Evolutionary conservation across 2,329 filamentous ascomycete species (phyloP), one percentile per base, ranked within the genome.

Genomic region (Alternaria atra): DNA sequence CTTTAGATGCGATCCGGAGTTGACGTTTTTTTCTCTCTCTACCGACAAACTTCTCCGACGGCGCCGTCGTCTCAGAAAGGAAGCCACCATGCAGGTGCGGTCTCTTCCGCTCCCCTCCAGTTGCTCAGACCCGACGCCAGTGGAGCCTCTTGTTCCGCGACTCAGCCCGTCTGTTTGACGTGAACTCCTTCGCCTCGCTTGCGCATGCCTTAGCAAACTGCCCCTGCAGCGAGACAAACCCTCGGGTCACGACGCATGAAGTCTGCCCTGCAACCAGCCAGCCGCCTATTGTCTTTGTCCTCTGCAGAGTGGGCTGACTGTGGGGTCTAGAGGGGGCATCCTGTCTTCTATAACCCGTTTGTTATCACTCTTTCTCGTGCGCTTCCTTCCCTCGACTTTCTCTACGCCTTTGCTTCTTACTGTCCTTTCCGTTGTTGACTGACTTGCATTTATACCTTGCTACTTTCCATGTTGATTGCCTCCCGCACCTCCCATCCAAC

Each of bases 221-320:
- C 65, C 63, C 63, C 61, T 68, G 63, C 54, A 55, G 20, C 53
- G 51, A 63, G 40, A 55, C 62, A 25, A 54, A 52, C 58, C 32
- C 40, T 46, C 51, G 58, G 50, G 56, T 55, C 53, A 57, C 13
- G n/a, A 58, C 61, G 69, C 69, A 71, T 71, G 57, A 71, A 69
- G 34, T 55, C 52, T 35, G 43, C 48, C 52, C 69, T 65, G 50
- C 56, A 69, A 66, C 52, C 61, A 63, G 56, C 48, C 61, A 62
- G 48, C 57, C 55, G 37, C 59, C 20, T 60, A 51, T 61, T 60
- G 52, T 58, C 58, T 27, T 59, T 39, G 54, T 52, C 62, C 44
- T 47, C 25, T 23, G 29, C 47, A 52, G 29, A 39, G 48, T 40
- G 34, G 43, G 29, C 42, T 55, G 30, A n/a, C 53, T 46, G 50